Percentiles rank a stretch among this genome's conserved stretches.
These are phyloP conservation scores for Xylaria hypoxylon DNA, from an alignment of 2,329 filamentous ascomycete species.

Conservation along the genomic window DNA sequence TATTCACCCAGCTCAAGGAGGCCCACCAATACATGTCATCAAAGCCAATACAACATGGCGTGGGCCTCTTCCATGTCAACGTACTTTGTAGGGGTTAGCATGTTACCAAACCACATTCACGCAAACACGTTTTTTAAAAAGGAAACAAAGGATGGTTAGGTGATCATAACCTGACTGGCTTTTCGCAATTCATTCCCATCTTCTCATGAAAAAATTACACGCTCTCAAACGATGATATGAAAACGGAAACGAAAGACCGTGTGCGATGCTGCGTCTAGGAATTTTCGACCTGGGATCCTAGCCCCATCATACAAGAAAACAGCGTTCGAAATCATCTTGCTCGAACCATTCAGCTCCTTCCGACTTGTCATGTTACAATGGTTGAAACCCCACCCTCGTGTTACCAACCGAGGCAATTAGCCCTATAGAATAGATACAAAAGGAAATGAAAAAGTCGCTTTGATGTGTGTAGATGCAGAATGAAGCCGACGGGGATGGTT, in stretches of 20 bases:
- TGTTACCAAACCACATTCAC: background rate
- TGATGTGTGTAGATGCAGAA: conserved; percentile 34
- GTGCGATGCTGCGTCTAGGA: conserved; percentile 32
- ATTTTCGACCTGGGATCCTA: conserved; percentile 24
- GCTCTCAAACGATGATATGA: conserved; percentile 22
- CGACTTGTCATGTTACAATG: conserved; percentile 37
- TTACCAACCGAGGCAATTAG: conserved; percentile 16
- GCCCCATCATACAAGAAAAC: conserved; percentile 34
- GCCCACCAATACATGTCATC: background rate
- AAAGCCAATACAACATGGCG: background rate
- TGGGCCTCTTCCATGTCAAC: background rate
- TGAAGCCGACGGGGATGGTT: background rate
- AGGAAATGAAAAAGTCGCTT: conserved; percentile 42
- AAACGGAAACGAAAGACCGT: conserved; percentile 21
- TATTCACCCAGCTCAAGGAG: background rate
- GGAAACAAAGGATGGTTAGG: background rate
- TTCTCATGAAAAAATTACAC: conserved; percentile 29
- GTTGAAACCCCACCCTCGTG: conserved; percentile 7
- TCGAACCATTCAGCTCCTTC: conserved; percentile 23
- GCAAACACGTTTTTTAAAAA: background rate
- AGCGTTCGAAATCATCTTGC: conserved; percentile 11
- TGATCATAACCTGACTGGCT: conserved; percentile 19
- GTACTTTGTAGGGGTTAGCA: background rate
- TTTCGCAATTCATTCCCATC: conserved; percentile 32
- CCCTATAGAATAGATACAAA: conserved; percentile 49